Percentiles rank a stretch among this genome's conserved stretches.
phyloP scores from a whole-genome alignment of 2,329 filamentous ascomycete species.

The Fusarium burgessii region DNA sequence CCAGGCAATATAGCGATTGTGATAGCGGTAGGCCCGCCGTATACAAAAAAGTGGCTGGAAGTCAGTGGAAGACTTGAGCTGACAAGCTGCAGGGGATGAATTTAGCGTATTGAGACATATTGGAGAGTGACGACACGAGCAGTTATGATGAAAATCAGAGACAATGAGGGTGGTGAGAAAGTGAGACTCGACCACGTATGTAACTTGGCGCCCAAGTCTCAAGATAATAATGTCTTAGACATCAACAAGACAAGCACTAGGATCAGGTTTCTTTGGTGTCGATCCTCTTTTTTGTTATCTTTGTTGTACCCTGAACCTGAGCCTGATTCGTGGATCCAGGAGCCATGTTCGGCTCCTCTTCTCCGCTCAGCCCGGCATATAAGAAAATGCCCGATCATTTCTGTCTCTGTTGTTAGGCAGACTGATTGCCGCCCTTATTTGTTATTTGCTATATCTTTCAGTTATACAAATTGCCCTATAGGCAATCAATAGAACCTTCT shows the following conservation, averaged over 20 bases:
- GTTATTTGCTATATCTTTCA: neutral
- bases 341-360: conserved; percentile 15
- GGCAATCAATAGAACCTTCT: neutral
- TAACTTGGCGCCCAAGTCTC: neutral
- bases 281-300: conserved; percentile 21
- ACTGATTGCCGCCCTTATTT: neutral
- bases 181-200: neutral
- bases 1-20: conserved; percentile 13
- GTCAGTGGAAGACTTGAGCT: conserved; percentile 27
- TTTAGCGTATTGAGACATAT: conserved; percentile 22
- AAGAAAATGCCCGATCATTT: conserved; percentile 36
- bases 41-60: conserved; percentile 30
- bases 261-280: conserved; percentile 2
- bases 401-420: neutral
- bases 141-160: conserved; percentile 10
- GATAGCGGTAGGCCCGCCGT: conserved; percentile 8
- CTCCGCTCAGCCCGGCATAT: conserved; percentile 16
- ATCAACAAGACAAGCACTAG: conserved; percentile 8
- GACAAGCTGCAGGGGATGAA: conserved; percentile 34
- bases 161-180: conserved; percentile 12
- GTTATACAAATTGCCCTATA: neutral
- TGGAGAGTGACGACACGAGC: conserved; percentile 32
- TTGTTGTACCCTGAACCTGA: conserved; percentile 24
- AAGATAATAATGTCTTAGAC: conserved; percentile 20
- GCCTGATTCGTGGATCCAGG: conserved; percentile 26